Evolutionary conservation across 306 rosid genomes (phyloP).

Genomic region (Rubus idaeus): DNA sequence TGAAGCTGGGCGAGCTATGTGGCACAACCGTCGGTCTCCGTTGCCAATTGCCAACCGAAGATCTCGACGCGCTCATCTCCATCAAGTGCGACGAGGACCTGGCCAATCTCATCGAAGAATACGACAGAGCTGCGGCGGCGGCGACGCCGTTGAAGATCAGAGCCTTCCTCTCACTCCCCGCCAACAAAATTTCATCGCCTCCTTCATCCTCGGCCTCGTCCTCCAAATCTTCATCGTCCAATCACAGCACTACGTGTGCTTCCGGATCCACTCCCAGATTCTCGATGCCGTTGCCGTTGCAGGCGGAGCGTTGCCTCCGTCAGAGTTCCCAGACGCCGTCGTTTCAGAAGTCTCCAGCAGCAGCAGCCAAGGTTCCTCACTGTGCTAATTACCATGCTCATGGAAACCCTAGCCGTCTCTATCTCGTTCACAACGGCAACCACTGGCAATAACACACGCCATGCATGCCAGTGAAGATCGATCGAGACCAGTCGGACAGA

Average conservation of each 20-base stretch:
- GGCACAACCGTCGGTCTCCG: slow-evolving; percentile 69
- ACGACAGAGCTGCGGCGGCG: slow-evolving; percentile 50
- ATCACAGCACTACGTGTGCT: slow-evolving; percentile 10
- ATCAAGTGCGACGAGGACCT: slow-evolving; percentile 88
- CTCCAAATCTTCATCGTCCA: slow-evolving; percentile 48
- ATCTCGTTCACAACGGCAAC: slow-evolving; percentile 67
- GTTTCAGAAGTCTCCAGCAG: slow-evolving; percentile 37
- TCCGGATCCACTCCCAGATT: slow-evolving; percentile 32
- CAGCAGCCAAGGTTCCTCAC: slow-evolving; percentile 41
- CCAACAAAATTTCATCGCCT: slow-evolving; percentile 38
- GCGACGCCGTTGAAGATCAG: slow-evolving; percentile 59
- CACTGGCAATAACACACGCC: slow-evolving; percentile 56
- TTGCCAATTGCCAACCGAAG: slow-evolving; percentile 86
- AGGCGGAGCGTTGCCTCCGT: slow-evolving; percentile 39
- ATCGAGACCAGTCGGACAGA: background rate
- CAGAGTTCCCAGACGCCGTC: slow-evolving; percentile 40
- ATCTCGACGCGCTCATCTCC: slow-evolving; percentile 88
- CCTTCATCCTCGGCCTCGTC: slow-evolving; percentile 38
- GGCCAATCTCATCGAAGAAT: slow-evolving; percentile 79
- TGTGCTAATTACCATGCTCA: slow-evolving; percentile 47
- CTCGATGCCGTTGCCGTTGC: slow-evolving; percentile 13
- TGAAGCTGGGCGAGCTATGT: slow-evolving; percentile 71
- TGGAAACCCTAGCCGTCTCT: slow-evolving; percentile 43
- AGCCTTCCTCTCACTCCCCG: slow-evolving; percentile 65
- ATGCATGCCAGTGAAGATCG: background rate